Evolutionary conservation across 208 protist species (phyloP), one percentile per base, ranked within the genome.

Genomic region (Hexamita inflata): DNA sequence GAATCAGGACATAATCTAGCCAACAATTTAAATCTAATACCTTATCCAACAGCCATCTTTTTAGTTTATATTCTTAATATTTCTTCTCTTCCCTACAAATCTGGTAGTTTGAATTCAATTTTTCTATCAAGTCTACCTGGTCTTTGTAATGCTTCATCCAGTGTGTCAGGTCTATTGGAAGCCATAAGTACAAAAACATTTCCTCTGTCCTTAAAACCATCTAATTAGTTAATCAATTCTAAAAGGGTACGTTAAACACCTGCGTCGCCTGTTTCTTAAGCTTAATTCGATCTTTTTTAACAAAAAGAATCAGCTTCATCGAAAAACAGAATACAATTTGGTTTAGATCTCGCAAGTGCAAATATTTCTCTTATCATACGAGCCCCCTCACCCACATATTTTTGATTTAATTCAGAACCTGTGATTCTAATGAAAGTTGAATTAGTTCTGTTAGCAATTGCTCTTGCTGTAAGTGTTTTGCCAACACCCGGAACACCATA

Each of bases 221-320:
- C 97, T 79, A 99, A 91, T 83, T 99, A 95, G 82, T 97, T 98
- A 64, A 99, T 93, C 73, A 99, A 93, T 83, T 99, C 95, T 11
- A 99, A 84, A 94, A 99, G 98, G 9, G 95, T 99, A 57, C 96
- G 87, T 82, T 99, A 94, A 29, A 99, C 95, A 82, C 99, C 97
- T 77, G 96, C 96, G 79, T 99, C 96, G 68, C 92, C 93, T 34
- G 83, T 87, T 0, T 85, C 84, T 45, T 85, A 87, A 64, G 49
- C 61, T 60, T 84, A 82, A 24, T 78, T 58, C 66, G 86, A 89
- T 42, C 90, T 85, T 30, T 86, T 87, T 38, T 91, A 91, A 73
- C 96, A 96, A 68, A 99, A 93, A 30, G 97, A 96, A 81, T 99
- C 97, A 35, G 99, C 91, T 86, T 99, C 97, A 82, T 99, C 97